Percentiles rank a stretch among this genome's conserved stretches.
Conservation (phyloP, 192 early-diverging fungal genomes). For the Allomyces arbusculus region DNA sequence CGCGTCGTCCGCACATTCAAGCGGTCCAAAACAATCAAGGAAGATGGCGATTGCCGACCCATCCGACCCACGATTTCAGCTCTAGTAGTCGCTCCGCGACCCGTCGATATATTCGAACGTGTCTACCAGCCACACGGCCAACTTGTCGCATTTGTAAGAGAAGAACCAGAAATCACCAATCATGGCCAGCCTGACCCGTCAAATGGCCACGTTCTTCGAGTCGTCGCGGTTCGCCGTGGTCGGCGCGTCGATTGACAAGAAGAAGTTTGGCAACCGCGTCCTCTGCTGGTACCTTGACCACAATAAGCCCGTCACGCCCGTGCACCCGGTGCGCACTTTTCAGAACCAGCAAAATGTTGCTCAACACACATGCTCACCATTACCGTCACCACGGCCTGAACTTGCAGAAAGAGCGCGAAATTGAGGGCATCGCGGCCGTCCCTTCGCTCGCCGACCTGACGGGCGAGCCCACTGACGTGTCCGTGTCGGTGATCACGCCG, state of each 20-base stretch:
- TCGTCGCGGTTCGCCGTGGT: conserved; percentile 45
- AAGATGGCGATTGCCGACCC: no score
- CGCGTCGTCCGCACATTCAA: no score
- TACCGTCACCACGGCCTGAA: not conserved
- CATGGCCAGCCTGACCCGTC: no score
- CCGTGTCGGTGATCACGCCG: conserved; percentile 26
- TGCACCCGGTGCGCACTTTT: not conserved
- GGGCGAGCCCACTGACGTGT: conserved; percentile 1
- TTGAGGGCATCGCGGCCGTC: conserved; percentile 5
- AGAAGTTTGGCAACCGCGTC: conserved; percentile 73
- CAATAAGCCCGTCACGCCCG: not conserved
- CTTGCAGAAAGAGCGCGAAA: conserved; percentile 2
- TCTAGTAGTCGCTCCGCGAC: no score
- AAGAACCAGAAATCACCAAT: no score
- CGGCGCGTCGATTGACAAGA: conserved; percentile 45
- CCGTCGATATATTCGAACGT: no score
- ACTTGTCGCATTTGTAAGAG: no score
- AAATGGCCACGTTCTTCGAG: conserved; percentile 18
- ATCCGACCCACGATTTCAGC: no score
- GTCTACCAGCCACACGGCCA: no score
- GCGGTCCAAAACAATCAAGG: no score
- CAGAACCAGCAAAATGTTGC: no score
- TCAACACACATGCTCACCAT: no score
- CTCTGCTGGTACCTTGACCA: conserved; percentile 39
- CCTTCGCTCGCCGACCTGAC: not conserved